Base-by-base conservation (phyloP, 176 grass and related monocot genomes). In the Echinochloa phyllopogon region DNA sequence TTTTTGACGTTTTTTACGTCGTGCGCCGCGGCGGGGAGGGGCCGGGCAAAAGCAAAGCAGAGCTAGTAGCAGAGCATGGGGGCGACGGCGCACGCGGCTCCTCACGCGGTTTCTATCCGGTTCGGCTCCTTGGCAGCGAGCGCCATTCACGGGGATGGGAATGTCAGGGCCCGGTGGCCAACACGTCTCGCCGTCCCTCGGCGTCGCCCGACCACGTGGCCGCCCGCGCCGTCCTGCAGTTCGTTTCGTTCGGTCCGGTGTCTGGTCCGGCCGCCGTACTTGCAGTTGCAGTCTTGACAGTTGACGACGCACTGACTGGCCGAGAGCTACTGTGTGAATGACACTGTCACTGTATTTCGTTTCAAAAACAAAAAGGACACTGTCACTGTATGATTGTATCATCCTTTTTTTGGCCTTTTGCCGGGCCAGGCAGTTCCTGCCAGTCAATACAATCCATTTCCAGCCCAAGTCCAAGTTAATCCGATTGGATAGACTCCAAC, bases 111-210 rank as follows among this genome's bases (percentile, higher is more conserved):
- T 69, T 71, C 49, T 27, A 39, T 10, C 17, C 4, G 72, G 48
- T 75, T 87, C 75, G 45, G 69, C 80, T 75, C n/a, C 16, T 29
- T 69, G 57, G 69, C 85, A 37, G 52, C 60, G 68, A 70, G 75
- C 52, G 85, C 43, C 50, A 7, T 48, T 87, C 89, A 91, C 89
- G 89, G 89, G 85, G 62, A 80, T 2, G 85, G 82, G 85, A 85
- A 76, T 87, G 84, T 84, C 70, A 66, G 16, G 57, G 21, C 47
- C 56, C 25, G 49, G 50, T 43, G 80, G 84, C 63, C 84, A 80
- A 10, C 85, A 90, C 75, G 84, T 80, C 80, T 51, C 80, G 45
- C 40, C 74, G 48, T 2, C 20, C 75, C 80, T 51, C 80, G 45
- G 48, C 74, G 48, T 2, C 20, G 18, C 47, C 47, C 64, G 48